Conservation (phyloP, 257 asterid species). For the Orobanche coerulescens region DNA sequence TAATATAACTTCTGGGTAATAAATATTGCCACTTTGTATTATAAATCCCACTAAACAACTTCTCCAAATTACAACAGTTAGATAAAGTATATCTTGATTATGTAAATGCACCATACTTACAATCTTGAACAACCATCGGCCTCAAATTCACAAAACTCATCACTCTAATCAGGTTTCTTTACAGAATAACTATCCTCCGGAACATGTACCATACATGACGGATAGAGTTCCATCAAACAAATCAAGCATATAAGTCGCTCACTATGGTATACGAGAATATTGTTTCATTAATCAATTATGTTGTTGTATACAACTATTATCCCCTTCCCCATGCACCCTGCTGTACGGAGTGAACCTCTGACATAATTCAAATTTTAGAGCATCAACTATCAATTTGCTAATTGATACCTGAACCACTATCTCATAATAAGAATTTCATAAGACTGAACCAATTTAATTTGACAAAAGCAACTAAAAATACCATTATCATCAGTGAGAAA, state of each 20-base stretch:
- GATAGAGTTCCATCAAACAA: no score
- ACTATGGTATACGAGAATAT: neutral
- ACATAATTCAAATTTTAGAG: neutral
- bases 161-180: neutral
- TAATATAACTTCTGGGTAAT: neutral
- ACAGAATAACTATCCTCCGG: neutral
- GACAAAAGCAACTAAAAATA: conserved; percentile 18
- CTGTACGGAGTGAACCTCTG: neutral
- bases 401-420: neutral
- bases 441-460: conserved; percentile 2
- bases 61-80: neutral
- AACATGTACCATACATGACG: neutral
- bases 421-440: neutral
- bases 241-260: no score
- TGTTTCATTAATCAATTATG: neutral
- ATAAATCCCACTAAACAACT: neutral
- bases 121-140: neutral
- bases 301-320: neutral
- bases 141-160: neutral
- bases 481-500: conserved; percentile 76
- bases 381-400: neutral
- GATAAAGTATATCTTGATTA: no score
- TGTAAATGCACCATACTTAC: no score
- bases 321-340: neutral
- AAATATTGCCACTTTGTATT: neutral